Evolutionary conservation across 2,329 filamentous ascomycete species (phyloP).

Genomic region (Colletotrichum acutatum): DNA sequence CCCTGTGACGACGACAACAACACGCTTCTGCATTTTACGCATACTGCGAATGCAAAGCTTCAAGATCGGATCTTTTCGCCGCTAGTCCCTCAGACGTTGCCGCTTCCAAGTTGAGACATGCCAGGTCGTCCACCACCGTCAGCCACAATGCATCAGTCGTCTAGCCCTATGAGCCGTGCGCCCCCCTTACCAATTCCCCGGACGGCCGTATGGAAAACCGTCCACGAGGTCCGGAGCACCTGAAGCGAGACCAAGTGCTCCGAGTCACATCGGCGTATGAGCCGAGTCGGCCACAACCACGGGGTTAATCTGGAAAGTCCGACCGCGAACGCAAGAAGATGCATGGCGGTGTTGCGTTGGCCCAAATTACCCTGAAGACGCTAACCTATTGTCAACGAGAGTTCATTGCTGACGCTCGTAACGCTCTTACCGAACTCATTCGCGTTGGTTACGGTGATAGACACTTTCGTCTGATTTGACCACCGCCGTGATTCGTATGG

Average conservation of each 20-base stretch:
- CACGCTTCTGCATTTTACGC: background rate
- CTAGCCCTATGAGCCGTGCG: slow-evolving; percentile 27
- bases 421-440: background rate
- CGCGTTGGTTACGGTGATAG: background rate
- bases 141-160: slow-evolving; percentile 18
- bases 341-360: background rate
- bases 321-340: slow-evolving; percentile 1
- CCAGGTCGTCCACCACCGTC: slow-evolving; percentile 18
- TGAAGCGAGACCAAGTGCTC: background rate
- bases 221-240: slow-evolving; percentile 5
- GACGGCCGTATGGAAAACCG: slow-evolving; percentile 1
- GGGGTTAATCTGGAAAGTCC: slow-evolving; percentile 11
- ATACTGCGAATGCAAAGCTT: background rate
- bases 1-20: background rate
- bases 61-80: slow-evolving; percentile 20
- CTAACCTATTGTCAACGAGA: background rate
- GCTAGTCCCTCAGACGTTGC: slow-evolving; percentile 24
- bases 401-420: background rate
- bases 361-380: background rate
- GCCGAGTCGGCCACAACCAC: slow-evolving; percentile 18
- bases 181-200: slow-evolving; percentile 13
- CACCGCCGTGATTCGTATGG: background rate
- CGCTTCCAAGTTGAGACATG: slow-evolving; percentile 29
- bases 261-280: slow-evolving; percentile 5
- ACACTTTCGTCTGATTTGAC: background rate